These are phyloP conservation scores for Epicoccum nigrum DNA, from an alignment of 2,329 filamentous ascomycete species.

Conservation along the genomic window DNA sequence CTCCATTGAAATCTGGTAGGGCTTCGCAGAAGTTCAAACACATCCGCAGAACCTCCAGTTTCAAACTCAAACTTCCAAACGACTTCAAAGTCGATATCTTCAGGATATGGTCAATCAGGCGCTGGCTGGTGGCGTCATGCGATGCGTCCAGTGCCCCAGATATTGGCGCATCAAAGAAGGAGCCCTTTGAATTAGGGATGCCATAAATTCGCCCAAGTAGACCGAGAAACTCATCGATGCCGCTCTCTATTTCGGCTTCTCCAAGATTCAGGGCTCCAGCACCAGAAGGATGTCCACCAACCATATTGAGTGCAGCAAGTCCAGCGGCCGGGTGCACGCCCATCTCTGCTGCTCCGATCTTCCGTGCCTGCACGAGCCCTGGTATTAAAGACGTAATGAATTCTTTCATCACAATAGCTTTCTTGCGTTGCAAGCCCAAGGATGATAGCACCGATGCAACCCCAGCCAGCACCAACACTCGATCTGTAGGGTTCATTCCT, in stretches of 20 bases:
- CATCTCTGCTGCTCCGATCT: conserved; percentile 91
- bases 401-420: conserved; percentile 86
- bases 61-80: conserved; percentile 80
- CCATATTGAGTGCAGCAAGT: conserved; percentile 70
- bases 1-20: conserved; percentile 86
- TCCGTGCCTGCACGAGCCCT: conserved; percentile 87
- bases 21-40: conserved; percentile 95
- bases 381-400: conserved; percentile 82
- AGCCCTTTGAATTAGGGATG: conserved; percentile 42
- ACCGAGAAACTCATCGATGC: conserved; percentile 50
- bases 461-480: conserved; percentile 79
- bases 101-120: conserved; percentile 59
- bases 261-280: conserved; percentile 71
- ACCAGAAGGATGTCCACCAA: conserved; percentile 66
- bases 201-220: conserved; percentile 52
- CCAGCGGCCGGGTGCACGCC: conserved; percentile 94
- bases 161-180: conserved; percentile 19
- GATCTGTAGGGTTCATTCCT: conserved; percentile 74
- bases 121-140: conserved; percentile 46
- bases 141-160: conserved; percentile 12
- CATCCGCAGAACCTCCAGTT: conserved; percentile 84
- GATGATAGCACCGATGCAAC: conserved; percentile 84
- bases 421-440: conserved; percentile 84
- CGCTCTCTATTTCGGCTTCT: conserved; percentile 47
- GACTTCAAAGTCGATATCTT: conserved; percentile 58